Evolutionary conservation across 805 yeast species (phyloP).

Genomic region (Hanseniaspora jakobsenii): DNA sequence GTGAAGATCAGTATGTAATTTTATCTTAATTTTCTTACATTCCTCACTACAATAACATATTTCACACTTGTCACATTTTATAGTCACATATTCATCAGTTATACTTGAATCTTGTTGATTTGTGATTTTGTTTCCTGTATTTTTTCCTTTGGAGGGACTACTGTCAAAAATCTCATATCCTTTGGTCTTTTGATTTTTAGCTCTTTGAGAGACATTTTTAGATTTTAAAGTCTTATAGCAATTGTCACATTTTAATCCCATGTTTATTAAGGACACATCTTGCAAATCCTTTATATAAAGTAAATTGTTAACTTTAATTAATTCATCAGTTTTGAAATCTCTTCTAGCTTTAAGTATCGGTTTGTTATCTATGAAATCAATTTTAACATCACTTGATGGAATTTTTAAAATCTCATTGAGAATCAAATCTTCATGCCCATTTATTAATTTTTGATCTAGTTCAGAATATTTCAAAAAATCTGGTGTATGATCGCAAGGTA

Average conservation of each 20-base stretch:
- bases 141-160: too few species aligned
- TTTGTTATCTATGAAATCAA: background rate
- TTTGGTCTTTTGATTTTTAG: too few species aligned
- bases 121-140: background rate
- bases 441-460: too few species aligned
- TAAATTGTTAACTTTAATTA: background rate
- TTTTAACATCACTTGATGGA: background rate
- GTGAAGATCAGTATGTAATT: conserved; percentile 43
- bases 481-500: too few species aligned
- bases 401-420: background rate
- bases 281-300: background rate
- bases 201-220: conserved; percentile 5
- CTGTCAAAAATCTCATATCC: too few species aligned
- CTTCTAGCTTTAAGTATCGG: background rate
- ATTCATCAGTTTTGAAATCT: background rate
- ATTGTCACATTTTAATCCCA: conserved; percentile 9
- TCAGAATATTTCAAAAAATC: too few species aligned
- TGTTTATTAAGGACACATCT: conserved; percentile 8
- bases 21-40: conserved; percentile 43
- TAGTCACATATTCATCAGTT: conserved; percentile 27
- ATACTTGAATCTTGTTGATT: background rate
- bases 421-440: background rate
- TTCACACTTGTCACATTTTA: conserved; percentile 53
- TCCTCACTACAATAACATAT: conserved; percentile 58
- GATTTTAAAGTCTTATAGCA: conserved; percentile 2